Percentiles rank a stretch among this genome's conserved stretches.
Conservation (phyloP, 805 yeast species). For the Myxozyma kluyveri region DNA sequence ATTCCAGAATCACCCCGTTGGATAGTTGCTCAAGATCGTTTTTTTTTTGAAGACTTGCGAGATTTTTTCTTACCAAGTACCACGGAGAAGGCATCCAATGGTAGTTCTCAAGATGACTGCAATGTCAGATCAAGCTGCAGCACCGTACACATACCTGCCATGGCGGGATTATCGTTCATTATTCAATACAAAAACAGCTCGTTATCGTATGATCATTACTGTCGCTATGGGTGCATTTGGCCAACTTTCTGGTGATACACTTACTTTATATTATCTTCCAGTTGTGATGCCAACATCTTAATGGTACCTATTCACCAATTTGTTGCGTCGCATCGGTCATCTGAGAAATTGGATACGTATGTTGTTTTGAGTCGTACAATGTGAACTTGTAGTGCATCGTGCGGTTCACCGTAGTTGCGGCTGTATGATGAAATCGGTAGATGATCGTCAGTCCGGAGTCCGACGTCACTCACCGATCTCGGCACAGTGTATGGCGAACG, state of each 20-base stretch:
- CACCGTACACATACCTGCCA: background rate
- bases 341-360: too few relatives aligned
- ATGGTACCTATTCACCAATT: constrained; percentile 51
- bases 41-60: constrained; percentile 56
- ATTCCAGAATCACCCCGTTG: constrained; percentile 45
- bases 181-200: constrained; percentile 38
- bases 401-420: too few relatives aligned
- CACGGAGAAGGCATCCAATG: constrained; percentile 43
- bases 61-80: constrained; percentile 49
- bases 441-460: too few relatives aligned
- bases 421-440: too few relatives aligned
- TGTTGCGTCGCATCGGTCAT: constrained; percentile 28
- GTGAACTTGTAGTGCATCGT: too few relatives aligned
- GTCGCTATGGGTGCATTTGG: constrained; percentile 41
- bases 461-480: too few relatives aligned
- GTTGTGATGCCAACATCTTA: constrained; percentile 51
- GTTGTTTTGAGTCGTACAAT: too few relatives aligned
- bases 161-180: constrained; percentile 33
- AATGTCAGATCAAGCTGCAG: constrained; percentile 11
- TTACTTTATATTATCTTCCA: constrained; percentile 51
- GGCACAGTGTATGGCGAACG: too few relatives aligned
- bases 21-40: constrained; percentile 49
- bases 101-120: constrained; percentile 19
- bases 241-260: constrained; percentile 38
- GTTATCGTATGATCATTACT: constrained; percentile 44